A percentile compares a stretch with the other conserved stretches of the same genome.
Conservation (phyloP, 2,329 filamentous ascomycete species). For the Pseudopyricularia cyperi region DNA sequence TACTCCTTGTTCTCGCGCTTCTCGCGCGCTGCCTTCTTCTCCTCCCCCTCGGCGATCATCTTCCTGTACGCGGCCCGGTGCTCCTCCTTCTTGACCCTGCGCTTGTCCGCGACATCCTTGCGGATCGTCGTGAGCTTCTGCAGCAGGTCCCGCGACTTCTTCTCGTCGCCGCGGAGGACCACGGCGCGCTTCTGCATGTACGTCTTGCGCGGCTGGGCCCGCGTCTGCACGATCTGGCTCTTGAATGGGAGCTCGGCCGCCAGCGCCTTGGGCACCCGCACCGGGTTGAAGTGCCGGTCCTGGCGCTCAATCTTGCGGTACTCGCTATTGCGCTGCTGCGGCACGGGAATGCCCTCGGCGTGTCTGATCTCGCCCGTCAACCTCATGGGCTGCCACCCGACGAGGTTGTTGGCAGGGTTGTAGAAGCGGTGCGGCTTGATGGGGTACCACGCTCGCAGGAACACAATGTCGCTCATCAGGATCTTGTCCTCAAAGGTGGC, state of each 20-base stretch:
- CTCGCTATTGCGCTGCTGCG: constrained; percentile 68
- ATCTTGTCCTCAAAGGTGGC: constrained; percentile 99
- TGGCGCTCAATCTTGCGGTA: constrained; percentile 60
- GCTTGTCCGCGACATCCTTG: constrained; percentile 81
- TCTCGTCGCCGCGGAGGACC: constrained; percentile 75
- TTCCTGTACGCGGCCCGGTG: constrained; percentile 66
- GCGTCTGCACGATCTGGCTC: constrained; percentile 74
- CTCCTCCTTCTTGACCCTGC: constrained; percentile 78
- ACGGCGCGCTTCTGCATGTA: constrained; percentile 95
- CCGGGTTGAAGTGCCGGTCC: constrained; percentile 64
- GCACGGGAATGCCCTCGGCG: constrained; percentile 61
- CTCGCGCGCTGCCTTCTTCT: constrained; percentile 77
- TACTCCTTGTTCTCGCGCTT: constrained; percentile 87
- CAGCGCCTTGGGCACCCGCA: constrained; percentile 64
- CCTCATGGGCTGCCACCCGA: constrained; percentile 90
- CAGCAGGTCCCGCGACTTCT: constrained; percentile 75
- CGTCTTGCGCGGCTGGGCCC: constrained; percentile 65
- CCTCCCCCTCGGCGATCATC: constrained; percentile 68
- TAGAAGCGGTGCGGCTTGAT: constrained; percentile 93
- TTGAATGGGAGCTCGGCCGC: constrained; percentile 83
- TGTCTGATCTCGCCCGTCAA: constrained; percentile 84
- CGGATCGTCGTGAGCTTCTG: constrained; percentile 83
- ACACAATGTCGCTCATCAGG: constrained; percentile 90
- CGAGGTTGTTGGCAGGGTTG: constrained; percentile 86
- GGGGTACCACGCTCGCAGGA: constrained; percentile 92